phyloP scores from a whole-genome alignment of 352 stramenopile species.

The Globisporangium middletonii region DNA sequence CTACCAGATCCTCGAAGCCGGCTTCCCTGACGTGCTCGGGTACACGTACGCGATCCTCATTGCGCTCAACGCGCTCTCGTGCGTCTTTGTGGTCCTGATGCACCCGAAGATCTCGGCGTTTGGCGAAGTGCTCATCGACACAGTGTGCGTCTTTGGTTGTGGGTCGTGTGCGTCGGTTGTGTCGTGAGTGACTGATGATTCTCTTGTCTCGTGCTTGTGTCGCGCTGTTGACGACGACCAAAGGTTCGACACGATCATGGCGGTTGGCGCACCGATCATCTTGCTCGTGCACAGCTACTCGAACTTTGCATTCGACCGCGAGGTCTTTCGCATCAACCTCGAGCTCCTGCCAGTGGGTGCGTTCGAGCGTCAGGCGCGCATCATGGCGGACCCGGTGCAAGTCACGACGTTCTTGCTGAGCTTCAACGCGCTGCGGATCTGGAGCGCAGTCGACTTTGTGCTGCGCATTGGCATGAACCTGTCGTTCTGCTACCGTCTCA shows the following conservation, averaged over 20 bases:
- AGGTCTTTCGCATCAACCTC: conserved; percentile 4
- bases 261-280: conserved; percentile 21
- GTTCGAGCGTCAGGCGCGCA: conserved; percentile 27
- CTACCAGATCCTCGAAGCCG: conserved; percentile 19
- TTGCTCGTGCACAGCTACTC: conserved; percentile 23
- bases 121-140: conserved; percentile 30
- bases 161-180: no score
- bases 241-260: conserved; percentile 27
- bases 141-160: conserved; percentile 5
- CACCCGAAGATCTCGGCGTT: conserved; percentile 18
- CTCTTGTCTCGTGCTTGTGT: no score
- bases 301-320: conserved; percentile 25
- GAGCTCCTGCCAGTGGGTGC: conserved; percentile 4
- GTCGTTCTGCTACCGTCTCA: conserved; percentile 33
- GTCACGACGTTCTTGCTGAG: conserved; percentile 21
- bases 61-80: conserved; percentile 20
- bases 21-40: conserved; percentile 17
- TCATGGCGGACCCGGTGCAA: conserved; percentile 22
- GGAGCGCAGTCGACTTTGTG: conserved; percentile 17
- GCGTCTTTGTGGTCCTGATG: conserved; percentile 16
- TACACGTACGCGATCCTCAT: conserved; percentile 18
- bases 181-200: background rate
- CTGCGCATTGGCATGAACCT: conserved; percentile 30
- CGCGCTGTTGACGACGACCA: no score
- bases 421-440: conserved; percentile 33